Base-by-base conservation (phyloP, 2,329 filamentous ascomycete genomes). In the Fulvia fulva region DNA sequence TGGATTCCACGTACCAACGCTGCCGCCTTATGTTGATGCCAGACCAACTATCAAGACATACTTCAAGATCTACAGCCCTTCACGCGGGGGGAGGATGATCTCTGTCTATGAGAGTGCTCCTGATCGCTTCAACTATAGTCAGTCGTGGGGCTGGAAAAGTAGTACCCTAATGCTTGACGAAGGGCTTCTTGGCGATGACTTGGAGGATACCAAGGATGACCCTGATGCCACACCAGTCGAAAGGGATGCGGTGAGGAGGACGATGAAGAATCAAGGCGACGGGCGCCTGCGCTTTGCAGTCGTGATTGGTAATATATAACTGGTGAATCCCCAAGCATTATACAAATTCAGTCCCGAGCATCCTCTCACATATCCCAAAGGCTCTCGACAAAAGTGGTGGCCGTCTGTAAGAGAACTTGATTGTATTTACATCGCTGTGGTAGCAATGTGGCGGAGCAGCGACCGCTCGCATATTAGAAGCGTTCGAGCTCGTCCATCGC, bases 61-160 rank as follows among this genome's bases (percentile, higher is more conserved):
- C 64, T 85, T 84, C 72, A 84, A 84, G 67, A 84, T 85, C 53
- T 85, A 83, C 70, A 79, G 75, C n/a, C 82, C 82, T 0, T 79
- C 76, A 22, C 82, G 83, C 62, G 82, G 81, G n/a, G 82, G 82
- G 2, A 71, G 82, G 14, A 79, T 84, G 75, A 68, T 85, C 34
- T 81, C 77, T 53, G 81, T 84, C n/a, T 84, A 84, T 63, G 81
- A 83, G 62, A 79, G 76, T 47, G 81, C 81, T 4, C 82, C 82
- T 1, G 82, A 84, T 64, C 76, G 76, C 56, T 85, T 85, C 69
- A 83, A 84, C 65, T 84, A 84, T 67, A 80, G 78, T 49, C 82
- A 85, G 71, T 82, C 79, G 61, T 84, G 82, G 82, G 82, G 82
- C 0, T 84, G 82, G 82, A 84, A 83, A 75, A 83, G 80, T 62